These are phyloP conservation scores for Pythium phragmiticola DNA, from an alignment of 352 stramenopile species.

Conservation along the genomic window DNA sequence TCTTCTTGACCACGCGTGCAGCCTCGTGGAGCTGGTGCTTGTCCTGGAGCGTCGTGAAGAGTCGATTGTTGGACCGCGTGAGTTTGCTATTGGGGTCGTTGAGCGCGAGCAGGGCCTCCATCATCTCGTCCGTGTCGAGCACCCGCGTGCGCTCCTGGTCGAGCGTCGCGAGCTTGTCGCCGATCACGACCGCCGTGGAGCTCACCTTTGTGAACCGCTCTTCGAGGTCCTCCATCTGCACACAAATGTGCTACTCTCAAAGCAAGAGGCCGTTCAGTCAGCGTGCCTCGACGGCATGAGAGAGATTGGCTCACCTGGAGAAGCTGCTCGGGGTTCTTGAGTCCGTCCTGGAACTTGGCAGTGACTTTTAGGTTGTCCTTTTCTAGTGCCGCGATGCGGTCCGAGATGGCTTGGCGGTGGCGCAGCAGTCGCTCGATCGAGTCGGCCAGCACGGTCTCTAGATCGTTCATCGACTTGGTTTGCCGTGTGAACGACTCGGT, in stretches of 20 bases:
- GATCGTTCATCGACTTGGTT: slow-evolving; percentile 61
- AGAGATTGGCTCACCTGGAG: slow-evolving; percentile 37
- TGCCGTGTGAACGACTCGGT: slow-evolving; percentile 51
- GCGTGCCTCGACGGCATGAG: background rate
- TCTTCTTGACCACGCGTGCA: slow-evolving; percentile 66
- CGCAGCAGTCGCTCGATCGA: slow-evolving; percentile 59
- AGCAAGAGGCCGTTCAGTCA: background rate
- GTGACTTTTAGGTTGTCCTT: slow-evolving; percentile 60
- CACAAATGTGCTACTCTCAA: slow-evolving; percentile 48
- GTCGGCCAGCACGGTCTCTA: slow-evolving; percentile 53
- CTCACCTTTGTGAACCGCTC: slow-evolving; percentile 87
- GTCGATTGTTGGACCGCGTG: slow-evolving; percentile 54
- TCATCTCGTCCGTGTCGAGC: slow-evolving; percentile 74
- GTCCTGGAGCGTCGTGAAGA: slow-evolving; percentile 68
- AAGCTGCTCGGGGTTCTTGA: slow-evolving; percentile 56
- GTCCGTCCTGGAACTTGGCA: slow-evolving; percentile 60
- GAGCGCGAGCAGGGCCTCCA: slow-evolving; percentile 70
- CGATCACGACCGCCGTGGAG: slow-evolving; percentile 73
- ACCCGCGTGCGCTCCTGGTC: slow-evolving; percentile 65
- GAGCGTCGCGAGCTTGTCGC: slow-evolving; percentile 59
- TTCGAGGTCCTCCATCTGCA: slow-evolving; percentile 80
- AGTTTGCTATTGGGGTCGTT: slow-evolving; percentile 61
- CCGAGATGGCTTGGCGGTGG: slow-evolving; percentile 56
- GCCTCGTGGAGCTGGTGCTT: slow-evolving; percentile 72
- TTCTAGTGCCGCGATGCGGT: slow-evolving; percentile 58